Percentiles rank a stretch among this genome's conserved stretches.
Evolutionary conservation across 345 rosid genomes (phyloP).

Genomic region (Eucalyptus polybractea): DNA sequence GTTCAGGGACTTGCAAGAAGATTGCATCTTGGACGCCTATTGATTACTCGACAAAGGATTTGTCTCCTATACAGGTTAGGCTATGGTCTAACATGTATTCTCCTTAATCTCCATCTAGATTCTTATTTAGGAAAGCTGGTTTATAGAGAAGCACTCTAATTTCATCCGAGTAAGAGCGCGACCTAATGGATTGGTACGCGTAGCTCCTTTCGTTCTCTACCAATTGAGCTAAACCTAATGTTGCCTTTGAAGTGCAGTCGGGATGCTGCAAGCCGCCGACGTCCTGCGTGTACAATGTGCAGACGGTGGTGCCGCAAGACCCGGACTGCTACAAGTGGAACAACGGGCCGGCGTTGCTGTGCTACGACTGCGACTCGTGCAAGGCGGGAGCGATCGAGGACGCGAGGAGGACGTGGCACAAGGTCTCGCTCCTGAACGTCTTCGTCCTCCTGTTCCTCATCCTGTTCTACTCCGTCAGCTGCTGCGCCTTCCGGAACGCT

Average conservation of each 20-base stretch:
- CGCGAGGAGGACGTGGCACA: constrained; percentile 74
- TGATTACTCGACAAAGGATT: constrained; percentile 50
- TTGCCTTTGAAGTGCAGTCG: constrained; percentile 19
- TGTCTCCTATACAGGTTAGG: constrained; percentile 74
- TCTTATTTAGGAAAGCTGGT: background rate
- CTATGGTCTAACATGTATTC: background rate
- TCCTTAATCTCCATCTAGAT: background rate
- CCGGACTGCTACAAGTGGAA: constrained; percentile 82
- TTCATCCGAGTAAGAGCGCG: background rate
- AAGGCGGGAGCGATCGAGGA: constrained; percentile 88
- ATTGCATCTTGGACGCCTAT: constrained; percentile 74
- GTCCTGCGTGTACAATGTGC: constrained; percentile 58
- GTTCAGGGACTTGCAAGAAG: constrained; percentile 57
- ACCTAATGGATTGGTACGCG: background rate
- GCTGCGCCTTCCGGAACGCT: constrained; percentile 76
- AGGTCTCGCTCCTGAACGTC: constrained; percentile 57
- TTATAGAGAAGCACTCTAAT: background rate
- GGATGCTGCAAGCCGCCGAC: constrained; percentile 99
- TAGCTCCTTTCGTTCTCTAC: background rate
- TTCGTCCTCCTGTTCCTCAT: constrained; percentile 63
- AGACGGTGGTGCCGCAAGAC: constrained; percentile 40
- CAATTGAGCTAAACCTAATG: background rate
- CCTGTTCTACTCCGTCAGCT: constrained; percentile 56
- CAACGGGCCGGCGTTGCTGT: constrained; percentile 37
- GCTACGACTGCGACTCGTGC: constrained; percentile 94